These are phyloP conservation scores for Whalleya microplaca DNA, from an alignment of 2,329 filamentous ascomycete species.

Conservation along the genomic window DNA sequence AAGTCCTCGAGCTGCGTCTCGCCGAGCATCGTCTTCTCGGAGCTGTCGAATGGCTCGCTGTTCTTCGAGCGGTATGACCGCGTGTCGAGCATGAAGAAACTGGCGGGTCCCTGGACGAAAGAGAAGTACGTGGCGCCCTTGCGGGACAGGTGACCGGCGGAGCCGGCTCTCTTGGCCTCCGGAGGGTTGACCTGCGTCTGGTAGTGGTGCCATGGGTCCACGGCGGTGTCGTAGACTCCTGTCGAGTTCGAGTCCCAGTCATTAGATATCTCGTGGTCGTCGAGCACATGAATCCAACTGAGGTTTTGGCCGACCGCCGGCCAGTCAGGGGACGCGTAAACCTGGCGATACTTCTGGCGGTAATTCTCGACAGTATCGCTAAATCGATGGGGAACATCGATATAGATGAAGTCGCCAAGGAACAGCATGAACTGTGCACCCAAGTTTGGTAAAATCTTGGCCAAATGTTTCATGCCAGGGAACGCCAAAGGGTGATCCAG, in stretches of 20 bases:
- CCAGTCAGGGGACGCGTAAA: conserved; percentile 98
- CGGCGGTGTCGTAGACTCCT: conserved; percentile 76
- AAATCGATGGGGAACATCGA: conserved; percentile 83
- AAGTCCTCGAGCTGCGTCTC: conserved; percentile 77
- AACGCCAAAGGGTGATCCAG: conserved; percentile 82
- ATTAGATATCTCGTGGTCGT: conserved; percentile 95
- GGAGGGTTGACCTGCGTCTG: conserved; percentile 87
- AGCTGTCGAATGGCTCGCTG: conserved; percentile 59
- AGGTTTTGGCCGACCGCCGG: conserved; percentile 71
- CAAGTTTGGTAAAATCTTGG: conserved; percentile 71
- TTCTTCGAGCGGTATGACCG: conserved; percentile 80
- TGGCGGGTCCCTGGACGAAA: conserved; percentile 87
- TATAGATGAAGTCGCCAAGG: conserved; percentile 86
- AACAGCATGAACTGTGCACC: conserved; percentile 81
- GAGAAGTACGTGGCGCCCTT: conserved; percentile 79
- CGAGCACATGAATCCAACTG: conserved; percentile 97
- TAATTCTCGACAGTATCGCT: conserved; percentile 76
- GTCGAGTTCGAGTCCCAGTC: conserved; percentile 87
- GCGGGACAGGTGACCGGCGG: conserved; percentile 39
- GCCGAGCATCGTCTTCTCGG: conserved; percentile 86
- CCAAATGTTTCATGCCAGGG: conserved; percentile 77
- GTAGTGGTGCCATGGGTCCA: conserved; percentile 86
- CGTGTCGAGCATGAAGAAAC: conserved; percentile 95
- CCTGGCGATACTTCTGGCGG: conserved; percentile 86
- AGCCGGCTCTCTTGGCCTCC: conserved; percentile 54